Base-by-base conservation (phyloP, 2,329 filamentous ascomycete genomes). In the Ilyonectria destructans region DNA sequence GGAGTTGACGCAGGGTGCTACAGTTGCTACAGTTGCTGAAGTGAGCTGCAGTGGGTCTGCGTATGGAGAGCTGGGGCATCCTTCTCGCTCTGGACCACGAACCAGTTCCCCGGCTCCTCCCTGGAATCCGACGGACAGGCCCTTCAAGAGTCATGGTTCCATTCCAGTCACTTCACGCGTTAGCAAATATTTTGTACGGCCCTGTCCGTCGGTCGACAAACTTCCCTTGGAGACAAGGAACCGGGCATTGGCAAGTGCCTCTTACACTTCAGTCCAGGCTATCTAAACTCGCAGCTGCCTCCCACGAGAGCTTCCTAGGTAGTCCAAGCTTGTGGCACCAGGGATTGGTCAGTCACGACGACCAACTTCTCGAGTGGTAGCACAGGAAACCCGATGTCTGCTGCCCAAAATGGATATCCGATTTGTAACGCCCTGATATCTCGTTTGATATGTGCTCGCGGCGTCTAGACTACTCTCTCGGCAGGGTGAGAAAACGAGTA, bases 1-100 rank as follows among this genome's bases (percentile, higher is more conserved):
- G 62, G 62, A 60, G 29, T 33, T 33, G 52, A 35, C 29, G 45
- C 29, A 58, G 46, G 55, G 52, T 66, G 40, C 49, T 46, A 19
- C 40, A 43, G 15, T 43, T 43, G 40, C 40, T 43, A 19, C 17
- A 43, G 37, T 43, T 17, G 37, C 15, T 43, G 37, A 3, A 17
- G 40, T n/a, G 37, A 35, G 58, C 55, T 58, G 8, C 26, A 46
- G 55, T 61, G 58, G 63, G 29, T 37, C 58, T n/a, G 15, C 15
- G 5, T 43, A 8, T n/a, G 1, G n/a, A 40, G 37, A 43, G 15
- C 40, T 43, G 40, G 15, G 15, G 15, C 40, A 43, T 33, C 31
- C 12, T 33, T 33, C 31, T 33, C 31, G 29, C 29, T 15, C 10
- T 43, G 40, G 17, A 19, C 31, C 23, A 13, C 8, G 23, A 23